Percentiles rank a stretch among this genome's conserved stretches.
Evolutionary conservation across 306 rosid genomes (phyloP).

Genomic region (Quillaja saponaria): DNA sequence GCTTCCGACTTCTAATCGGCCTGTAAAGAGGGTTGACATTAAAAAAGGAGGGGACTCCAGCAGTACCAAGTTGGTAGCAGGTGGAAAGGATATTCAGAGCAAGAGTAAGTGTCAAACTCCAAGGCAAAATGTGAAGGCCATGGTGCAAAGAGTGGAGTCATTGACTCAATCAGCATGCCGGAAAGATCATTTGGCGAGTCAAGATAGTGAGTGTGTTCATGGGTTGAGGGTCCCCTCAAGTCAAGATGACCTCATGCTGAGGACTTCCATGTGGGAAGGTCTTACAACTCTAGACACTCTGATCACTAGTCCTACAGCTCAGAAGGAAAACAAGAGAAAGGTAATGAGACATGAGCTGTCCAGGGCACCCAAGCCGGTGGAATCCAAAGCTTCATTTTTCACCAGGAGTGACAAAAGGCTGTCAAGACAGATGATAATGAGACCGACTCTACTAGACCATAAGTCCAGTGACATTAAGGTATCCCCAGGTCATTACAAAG

Average conservation of each 20-base stretch:
- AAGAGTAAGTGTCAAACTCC: slow-evolving; percentile 14
- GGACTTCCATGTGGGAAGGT: slow-evolving; percentile 14
- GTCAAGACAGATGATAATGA: slow-evolving; percentile 31
- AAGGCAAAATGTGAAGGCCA: slow-evolving; percentile 9
- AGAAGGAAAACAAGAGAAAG: slow-evolving; percentile 11
- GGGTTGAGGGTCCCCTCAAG: slow-evolving; percentile 53
- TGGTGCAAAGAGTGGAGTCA: slow-evolving; percentile 32
- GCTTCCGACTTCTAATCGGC: not conserved
- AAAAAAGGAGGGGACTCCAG: not conserved
- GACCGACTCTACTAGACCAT: slow-evolving; percentile 48
- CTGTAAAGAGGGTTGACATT: slow-evolving; percentile 17
- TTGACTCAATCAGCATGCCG: slow-evolving; percentile 22
- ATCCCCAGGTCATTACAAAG: slow-evolving; percentile 31
- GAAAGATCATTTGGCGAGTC: slow-evolving; percentile 23
- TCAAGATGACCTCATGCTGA: slow-evolving; percentile 21
- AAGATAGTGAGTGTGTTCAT: slow-evolving; percentile 40
- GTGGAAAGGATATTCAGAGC: slow-evolving; percentile 26
- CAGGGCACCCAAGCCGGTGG: slow-evolving; percentile 5
- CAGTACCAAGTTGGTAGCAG: not conserved
- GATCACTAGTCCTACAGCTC: slow-evolving; percentile 16
- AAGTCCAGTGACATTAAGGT: slow-evolving; percentile 30
- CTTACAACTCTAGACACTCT: slow-evolving; percentile 18
- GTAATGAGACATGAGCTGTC: slow-evolving; percentile 18
- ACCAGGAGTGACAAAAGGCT: slow-evolving; percentile 24
- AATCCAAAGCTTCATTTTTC: slow-evolving; percentile 5